Conservation (phyloP, 768 basidiomycete species). For the Grammothele lineata region DNA sequence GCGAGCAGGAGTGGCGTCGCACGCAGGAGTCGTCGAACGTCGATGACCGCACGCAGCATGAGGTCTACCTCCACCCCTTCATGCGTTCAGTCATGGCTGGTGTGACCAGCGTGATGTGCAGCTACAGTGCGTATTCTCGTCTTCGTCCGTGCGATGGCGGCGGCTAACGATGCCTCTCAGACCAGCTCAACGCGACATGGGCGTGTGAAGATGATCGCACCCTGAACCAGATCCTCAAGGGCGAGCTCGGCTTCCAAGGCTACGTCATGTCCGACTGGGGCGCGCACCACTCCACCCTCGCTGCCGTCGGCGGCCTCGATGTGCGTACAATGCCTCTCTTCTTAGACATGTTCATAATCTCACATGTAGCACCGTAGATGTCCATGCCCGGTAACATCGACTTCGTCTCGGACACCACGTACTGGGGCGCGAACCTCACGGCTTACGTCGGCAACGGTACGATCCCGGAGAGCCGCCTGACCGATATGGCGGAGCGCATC, state of each 20-base stretch:
- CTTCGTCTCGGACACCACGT: constrained; percentile 47
- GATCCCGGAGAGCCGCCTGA: constrained; percentile 58
- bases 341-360: too few relatives aligned
- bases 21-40: constrained; percentile 58
- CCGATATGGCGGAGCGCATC: constrained; percentile 83
- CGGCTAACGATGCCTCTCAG: too few relatives aligned
- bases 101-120: constrained; percentile 71
- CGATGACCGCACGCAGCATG: constrained; percentile 77
- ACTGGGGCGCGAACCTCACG: constrained; percentile 67
- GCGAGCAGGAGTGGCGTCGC: constrained; percentile 66
- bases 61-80: constrained; percentile 71
- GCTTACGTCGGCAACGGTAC: constrained; percentile 66
- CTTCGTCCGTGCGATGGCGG: too few relatives aligned
- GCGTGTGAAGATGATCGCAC: constrained; percentile 73
- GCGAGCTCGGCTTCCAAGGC: constrained; percentile 74
- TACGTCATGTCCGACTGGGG: constrained; percentile 76
- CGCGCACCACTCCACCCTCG: constrained; percentile 59
- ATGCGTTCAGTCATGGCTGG: constrained; percentile 70
- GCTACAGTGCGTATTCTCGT: constrained; percentile 55
- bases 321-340: too few relatives aligned
- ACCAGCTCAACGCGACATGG: constrained; percentile 64
- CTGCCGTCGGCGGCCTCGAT: constrained; percentile 59
- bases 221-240: constrained; percentile 69
- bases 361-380: too few relatives aligned
- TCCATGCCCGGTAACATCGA: constrained; percentile 64